A percentile compares a stretch with the other conserved stretches of the same genome.
Evolutionary conservation across 83 land plant genomes (phyloP).

Genomic region (Picea abies): DNA sequence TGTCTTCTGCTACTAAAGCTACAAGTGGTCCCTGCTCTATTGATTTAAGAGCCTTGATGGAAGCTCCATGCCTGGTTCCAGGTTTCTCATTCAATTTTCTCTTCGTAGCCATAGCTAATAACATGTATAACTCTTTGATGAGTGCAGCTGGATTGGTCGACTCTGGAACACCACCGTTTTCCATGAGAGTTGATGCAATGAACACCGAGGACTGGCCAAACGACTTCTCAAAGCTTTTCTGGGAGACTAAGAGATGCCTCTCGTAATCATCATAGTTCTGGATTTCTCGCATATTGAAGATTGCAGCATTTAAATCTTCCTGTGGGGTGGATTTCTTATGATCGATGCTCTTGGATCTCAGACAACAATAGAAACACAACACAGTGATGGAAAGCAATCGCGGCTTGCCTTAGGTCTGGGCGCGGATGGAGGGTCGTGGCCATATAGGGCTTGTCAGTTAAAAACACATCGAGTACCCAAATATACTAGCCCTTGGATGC

Average conservation of each 20-base stretch:
- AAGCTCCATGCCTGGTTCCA: too few species aligned
- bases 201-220: conserved; percentile 66
- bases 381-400: conserved; percentile 37
- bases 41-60: too few species aligned
- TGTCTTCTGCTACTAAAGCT: too few species aligned
- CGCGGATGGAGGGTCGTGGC: conserved; percentile 73
- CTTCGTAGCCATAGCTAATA: conserved; percentile 69
- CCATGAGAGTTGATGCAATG: conserved; percentile 64
- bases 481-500: conserved; percentile 85
- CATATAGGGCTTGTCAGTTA: conserved; percentile 82
- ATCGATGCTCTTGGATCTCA: neutral
- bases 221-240: conserved; percentile 60
- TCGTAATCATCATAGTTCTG: conserved; percentile 59
- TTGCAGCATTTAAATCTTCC: neutral
- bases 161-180: conserved; percentile 58
- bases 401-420: conserved; percentile 46
- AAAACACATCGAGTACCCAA: conserved; percentile 86
- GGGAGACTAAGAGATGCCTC: conserved; percentile 52
- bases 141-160: conserved; percentile 48
- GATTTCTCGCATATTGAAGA: conserved; percentile 33
- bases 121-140: conserved; percentile 66
- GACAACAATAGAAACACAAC: conserved; percentile 69
- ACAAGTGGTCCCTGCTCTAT: too few species aligned
- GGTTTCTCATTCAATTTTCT: conserved; percentile 62
- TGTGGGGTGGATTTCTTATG: neutral